Conservation (phyloP, 225 moss, liverwort and hornwort genomes). For the Marchantia polymorpha region DNA sequence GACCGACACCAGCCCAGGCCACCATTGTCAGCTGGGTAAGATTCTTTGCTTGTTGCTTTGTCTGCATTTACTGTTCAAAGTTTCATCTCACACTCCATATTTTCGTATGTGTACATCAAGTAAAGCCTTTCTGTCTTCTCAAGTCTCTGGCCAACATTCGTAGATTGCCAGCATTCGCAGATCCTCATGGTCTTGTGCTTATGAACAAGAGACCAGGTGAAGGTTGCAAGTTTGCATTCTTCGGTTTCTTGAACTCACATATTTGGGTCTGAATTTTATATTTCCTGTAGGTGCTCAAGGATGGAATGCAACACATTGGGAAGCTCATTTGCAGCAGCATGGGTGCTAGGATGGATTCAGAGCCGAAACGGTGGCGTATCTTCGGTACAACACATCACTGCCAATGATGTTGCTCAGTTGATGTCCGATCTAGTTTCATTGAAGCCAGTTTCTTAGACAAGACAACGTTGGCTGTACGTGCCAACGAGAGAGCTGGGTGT, state of each 20-base stretch:
- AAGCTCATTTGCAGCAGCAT: constrained; percentile 90
- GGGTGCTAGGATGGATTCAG: constrained; percentile 96
- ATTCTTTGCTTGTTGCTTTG: not conserved
- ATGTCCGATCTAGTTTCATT: not conserved
- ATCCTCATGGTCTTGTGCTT: not conserved
- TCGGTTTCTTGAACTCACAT: not conserved
- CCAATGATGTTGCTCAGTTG: not conserved
- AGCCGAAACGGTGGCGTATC: constrained; percentile 99
- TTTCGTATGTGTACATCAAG: not conserved
- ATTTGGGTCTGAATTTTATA: not conserved
- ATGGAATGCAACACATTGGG: constrained; percentile 98
- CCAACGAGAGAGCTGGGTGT: too few species aligned
- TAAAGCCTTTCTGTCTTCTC: not conserved
- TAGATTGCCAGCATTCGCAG: too few species aligned
- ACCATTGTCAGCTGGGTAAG: constrained; percentile 99
- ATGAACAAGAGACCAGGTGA: not conserved
- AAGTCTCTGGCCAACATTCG: too few species aligned
- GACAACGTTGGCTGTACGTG: not conserved
- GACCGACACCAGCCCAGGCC: constrained; percentile 93
- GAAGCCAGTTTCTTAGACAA: not conserved
- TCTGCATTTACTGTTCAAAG: not conserved
- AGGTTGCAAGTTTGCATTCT: not conserved
- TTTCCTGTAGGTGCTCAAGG: constrained; percentile 73
- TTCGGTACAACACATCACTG: constrained; percentile 44
- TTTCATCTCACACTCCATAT: not conserved